Percentiles rank a stretch among this genome's conserved stretches.
Evolutionary conservation across 2,329 filamentous ascomycete species (phyloP).

Genomic region (Talaromyces sp.): DNA sequence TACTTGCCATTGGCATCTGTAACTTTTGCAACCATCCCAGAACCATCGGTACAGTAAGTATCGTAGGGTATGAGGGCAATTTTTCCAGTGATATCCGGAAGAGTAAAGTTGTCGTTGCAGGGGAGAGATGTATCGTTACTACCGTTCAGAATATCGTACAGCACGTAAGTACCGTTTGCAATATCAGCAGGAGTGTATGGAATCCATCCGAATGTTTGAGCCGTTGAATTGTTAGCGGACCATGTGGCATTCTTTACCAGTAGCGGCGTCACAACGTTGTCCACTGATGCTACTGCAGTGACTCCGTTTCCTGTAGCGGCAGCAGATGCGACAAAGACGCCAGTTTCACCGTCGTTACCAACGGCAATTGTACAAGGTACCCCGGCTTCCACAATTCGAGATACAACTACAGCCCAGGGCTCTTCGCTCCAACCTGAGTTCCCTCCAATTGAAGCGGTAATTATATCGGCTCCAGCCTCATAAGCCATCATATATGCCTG

Average conservation of each 20-base stretch:
- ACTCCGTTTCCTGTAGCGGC: slow-evolving; percentile 47
- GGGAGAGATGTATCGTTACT: slow-evolving; percentile 51
- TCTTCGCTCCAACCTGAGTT: slow-evolving; percentile 35
- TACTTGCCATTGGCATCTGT: slow-evolving; percentile 59
- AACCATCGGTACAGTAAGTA: slow-evolving; percentile 52
- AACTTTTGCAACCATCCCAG: slow-evolving; percentile 55
- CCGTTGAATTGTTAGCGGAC: slow-evolving; percentile 28
- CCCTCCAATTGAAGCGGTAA: slow-evolving; percentile 38
- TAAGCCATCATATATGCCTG: slow-evolving; percentile 60
- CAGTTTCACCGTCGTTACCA: slow-evolving; percentile 52
- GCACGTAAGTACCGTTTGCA: slow-evolving; percentile 42
- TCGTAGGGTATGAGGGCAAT: slow-evolving; percentile 63
- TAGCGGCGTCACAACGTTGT: slow-evolving; percentile 35
- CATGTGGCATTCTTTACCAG: slow-evolving; percentile 29
- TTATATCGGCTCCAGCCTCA: slow-evolving; percentile 53
- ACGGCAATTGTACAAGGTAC: slow-evolving; percentile 29
- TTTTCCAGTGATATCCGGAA: slow-evolving; percentile 57
- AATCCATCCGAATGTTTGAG: slow-evolving; percentile 34
- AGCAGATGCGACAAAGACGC: slow-evolving; percentile 49
- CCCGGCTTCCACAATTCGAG: slow-evolving; percentile 20
- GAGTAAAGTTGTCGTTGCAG: slow-evolving; percentile 53
- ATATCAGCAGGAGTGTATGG: slow-evolving; percentile 35
- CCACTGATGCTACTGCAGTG: slow-evolving; percentile 48
- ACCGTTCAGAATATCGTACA: slow-evolving; percentile 45
- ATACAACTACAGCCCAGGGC: slow-evolving; percentile 20